Conservation (phyloP, 257 asterid genomes). For the Forsythia viridissima region DNA sequence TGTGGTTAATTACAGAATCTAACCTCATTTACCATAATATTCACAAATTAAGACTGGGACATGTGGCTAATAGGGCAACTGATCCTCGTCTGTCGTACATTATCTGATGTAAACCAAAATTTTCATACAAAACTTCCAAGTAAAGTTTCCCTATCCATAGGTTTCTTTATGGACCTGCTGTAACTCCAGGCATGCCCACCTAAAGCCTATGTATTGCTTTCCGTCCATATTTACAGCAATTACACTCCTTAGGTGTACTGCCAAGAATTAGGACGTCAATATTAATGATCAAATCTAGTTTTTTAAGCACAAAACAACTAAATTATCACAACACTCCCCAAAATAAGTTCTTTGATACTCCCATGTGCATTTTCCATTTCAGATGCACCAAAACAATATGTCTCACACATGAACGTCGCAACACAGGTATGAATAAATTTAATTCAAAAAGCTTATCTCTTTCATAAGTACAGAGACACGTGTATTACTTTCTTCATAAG, state of each 20-base stretch:
- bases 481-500: not conserved
- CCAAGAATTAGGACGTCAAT: conserved; percentile 80
- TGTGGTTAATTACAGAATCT: not conserved
- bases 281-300: not conserved
- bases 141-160: conserved; percentile 45
- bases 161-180: conserved; percentile 60
- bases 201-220: conserved; percentile 55
- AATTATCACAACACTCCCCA: not conserved
- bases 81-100: not conserved
- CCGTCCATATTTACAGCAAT: conserved; percentile 83
- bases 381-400: not conserved
- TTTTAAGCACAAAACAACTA: not conserved
- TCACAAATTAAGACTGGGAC: not conserved
- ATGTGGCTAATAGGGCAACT: not conserved
- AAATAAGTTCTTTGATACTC: not conserved
- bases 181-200: conserved; percentile 61
- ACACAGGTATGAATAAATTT: not conserved
- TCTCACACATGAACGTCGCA: not conserved
- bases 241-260: conserved; percentile 62
- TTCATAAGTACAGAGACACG: not conserved
- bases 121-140: conserved; percentile 3
- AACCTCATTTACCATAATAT: not conserved
- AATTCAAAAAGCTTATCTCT: not conserved
- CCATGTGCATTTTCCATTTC: not conserved
- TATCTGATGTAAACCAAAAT: not conserved